Base-by-base conservation (phyloP, 352 stramenopile species). In the Pythium dissotocum region DNA sequence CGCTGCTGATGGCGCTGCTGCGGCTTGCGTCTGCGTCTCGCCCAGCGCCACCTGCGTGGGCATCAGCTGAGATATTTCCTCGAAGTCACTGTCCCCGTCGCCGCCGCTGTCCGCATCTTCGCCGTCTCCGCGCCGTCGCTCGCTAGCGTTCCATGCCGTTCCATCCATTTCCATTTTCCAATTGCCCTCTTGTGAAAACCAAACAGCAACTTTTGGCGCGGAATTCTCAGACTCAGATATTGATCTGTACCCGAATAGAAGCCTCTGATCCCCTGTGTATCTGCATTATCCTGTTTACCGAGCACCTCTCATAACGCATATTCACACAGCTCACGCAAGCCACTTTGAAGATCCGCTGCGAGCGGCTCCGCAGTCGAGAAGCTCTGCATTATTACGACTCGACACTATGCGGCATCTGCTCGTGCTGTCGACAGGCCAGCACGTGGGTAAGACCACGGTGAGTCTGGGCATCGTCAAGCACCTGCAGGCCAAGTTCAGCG, bases 381-480 rank as follows among this genome's bases (percentile, higher is more conserved):
- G 33, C 6, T 12, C 16, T 10, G 35, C 18, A 49, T 49, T 7
- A 13, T 49, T 8, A 18, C 1, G 33, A 48, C 32, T 9, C 33
- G 14, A 33, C 26, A 33, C n/a, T 14, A 70, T 74, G 62, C 87
- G 86, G 72, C 87, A 95, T 59, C 72, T 95, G 49, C 86, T 95
- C 60, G 77, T 95, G 55, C 78, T 95, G 44, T 95, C 88, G 10
- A 99, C 96, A 16, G 88, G 94, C 33, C 97, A 99, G 73, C 97
- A 99, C 72, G 97, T 99, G 62, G 97, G 97, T 59, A 99, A 99
- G 82, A 99, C 97, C 33, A 99, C 95, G 18, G 88, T 97, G 28
- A 98, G 85, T 69, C 85, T 99, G 35, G 97, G 95, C 4, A 77
- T 99, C 55, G 90, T 98, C 63, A 97, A 95, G 70, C 95, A 90